Conservation (phyloP, 2,329 filamentous ascomycete genomes). For the Fonsecaea pugnacius region DNA sequence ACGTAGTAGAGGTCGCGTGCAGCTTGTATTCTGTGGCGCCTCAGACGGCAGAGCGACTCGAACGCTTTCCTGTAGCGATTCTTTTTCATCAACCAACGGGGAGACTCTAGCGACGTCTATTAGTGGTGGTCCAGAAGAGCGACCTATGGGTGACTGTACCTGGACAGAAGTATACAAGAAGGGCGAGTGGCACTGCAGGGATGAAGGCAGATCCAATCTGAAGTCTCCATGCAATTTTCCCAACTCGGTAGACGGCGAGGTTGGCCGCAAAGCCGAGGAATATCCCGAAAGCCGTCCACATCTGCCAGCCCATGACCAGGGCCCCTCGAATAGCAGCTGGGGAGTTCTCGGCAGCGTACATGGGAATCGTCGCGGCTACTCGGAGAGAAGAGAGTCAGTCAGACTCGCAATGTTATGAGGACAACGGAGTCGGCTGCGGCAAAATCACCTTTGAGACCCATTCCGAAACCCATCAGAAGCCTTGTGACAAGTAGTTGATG, state of each 20-base stretch:
- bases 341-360: slow-evolving; percentile 54
- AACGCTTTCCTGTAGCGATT: slow-evolving; percentile 53
- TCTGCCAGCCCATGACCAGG: slow-evolving; percentile 59
- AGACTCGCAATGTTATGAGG: slow-evolving; percentile 36
- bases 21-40: slow-evolving; percentile 58
- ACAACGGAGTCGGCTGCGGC: background rate
- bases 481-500: slow-evolving; percentile 47
- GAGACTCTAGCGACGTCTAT: slow-evolving; percentile 38
- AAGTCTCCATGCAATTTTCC: slow-evolving; percentile 65
- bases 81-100: slow-evolving; percentile 52
- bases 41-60: slow-evolving; percentile 53
- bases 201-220: slow-evolving; percentile 69
- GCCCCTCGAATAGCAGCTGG: slow-evolving; percentile 57
- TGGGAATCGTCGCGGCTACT: slow-evolving; percentile 47
- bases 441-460: slow-evolving; percentile 45
- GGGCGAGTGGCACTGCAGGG: slow-evolving; percentile 63
- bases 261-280: slow-evolving; percentile 70
- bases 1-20: slow-evolving; percentile 61
- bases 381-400: slow-evolving; percentile 40
- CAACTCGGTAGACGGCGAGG: slow-evolving; percentile 63
- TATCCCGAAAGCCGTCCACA: slow-evolving; percentile 63
- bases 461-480: slow-evolving; percentile 49
- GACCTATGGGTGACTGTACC: slow-evolving; percentile 48
- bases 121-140: slow-evolving; percentile 30
- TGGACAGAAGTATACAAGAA: slow-evolving; percentile 65